phyloP scores from a whole-genome alignment of 306 rosid genomes.

The Sicyos edulis region DNA sequence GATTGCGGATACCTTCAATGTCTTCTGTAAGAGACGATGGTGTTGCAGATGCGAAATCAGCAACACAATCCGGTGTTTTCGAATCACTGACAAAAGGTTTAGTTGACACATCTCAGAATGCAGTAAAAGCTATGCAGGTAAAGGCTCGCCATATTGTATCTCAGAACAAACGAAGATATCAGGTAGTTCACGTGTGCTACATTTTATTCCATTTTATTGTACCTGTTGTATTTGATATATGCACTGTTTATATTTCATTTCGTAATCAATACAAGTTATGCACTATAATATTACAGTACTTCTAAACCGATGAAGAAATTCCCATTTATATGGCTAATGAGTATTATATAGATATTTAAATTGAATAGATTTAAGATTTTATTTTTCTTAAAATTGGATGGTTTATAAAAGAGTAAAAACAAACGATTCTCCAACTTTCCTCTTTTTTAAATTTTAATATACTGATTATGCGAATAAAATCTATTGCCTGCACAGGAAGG shows the following conservation, averaged over 20 bases:
- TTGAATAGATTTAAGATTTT: neutral
- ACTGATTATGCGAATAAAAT: neutral
- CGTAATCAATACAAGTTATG: neutral
- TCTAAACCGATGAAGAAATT: neutral
- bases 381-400: neutral
- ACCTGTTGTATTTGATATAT: neutral
- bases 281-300: neutral
- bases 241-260: neutral
- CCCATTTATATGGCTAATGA: neutral
- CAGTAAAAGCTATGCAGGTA: constrained; percentile 86
- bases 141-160: constrained; percentile 91
- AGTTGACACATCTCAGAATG: constrained; percentile 61
- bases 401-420: neutral
- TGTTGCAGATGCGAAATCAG: constrained; percentile 25
- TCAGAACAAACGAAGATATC: constrained; percentile 88
- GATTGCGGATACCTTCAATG: constrained; percentile 40
- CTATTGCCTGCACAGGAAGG: constrained; percentile 49
- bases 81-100: constrained; percentile 69
- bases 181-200: constrained; percentile 37
- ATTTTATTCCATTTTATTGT: constrained; percentile 20
- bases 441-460: neutral
- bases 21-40: constrained; percentile 27
- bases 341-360: neutral
- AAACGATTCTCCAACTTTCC: neutral
- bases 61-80: constrained; percentile 44